Evolutionary conservation across 331 rosid species (phyloP), one percentile per base, ranked within the genome.

Genomic region (Acacia concinna): DNA sequence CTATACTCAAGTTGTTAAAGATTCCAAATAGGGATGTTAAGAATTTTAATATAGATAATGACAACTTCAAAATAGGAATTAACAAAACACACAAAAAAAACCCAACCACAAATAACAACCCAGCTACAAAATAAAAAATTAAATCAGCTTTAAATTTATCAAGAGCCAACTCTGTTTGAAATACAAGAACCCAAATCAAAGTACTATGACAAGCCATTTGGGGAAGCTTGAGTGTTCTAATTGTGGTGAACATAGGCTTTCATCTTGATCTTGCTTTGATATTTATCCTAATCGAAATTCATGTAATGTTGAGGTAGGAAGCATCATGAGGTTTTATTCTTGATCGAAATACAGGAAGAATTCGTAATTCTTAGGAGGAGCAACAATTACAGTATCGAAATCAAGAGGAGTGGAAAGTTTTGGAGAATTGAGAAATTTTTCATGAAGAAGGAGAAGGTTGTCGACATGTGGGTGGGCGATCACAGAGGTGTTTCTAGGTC

Each of bases 191-290:
- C n/a, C n/a, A n/a, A n/a, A n/a, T n/a, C n/a, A n/a, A n/a, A n/a
- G n/a, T n/a, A n/a, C n/a, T n/a, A n/a, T n/a, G n/a, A n/a, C n/a
- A n/a, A n/a, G n/a, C n/a, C n/a, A n/a, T 12, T 76, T 96, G 68
- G 85, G 91, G 52, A 85, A 85, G 77, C 91, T 96, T n/a, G 98
- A 89, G 1, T 96, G 99, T 71, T 93, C 99, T 3, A 97, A 96
- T 60, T 96, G 99, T n/a, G 99, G 99, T 0, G 99, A 96, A 83
- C 99, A 96, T 79, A 85, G 99, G 13, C 93, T 93, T 74, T 96
- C 99, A 8, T 96, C 99, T 20, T 96, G 99, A 60, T 93, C 99
- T 14, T 96, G 99, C 76, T 96, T 98, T 25, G 98, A 92, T 68
- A 85, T 90, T 81, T 89, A 94, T 25, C 87, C 99, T 6, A 89